These are phyloP conservation scores for Candida saitoana DNA, from an alignment of 805 yeast species.

Conservation along the genomic window DNA sequence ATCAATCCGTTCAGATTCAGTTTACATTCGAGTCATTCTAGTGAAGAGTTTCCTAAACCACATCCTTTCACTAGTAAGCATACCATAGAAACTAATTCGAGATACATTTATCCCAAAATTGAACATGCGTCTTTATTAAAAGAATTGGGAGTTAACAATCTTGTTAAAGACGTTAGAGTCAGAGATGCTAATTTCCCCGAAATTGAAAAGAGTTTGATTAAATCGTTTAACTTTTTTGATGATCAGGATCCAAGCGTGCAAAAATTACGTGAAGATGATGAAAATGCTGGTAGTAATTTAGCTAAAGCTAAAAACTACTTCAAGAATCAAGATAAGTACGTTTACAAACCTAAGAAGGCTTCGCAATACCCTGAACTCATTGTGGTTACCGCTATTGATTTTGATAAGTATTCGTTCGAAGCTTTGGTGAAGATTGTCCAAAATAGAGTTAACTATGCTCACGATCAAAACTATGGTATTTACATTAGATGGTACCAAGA, in stretches of 20 bases:
- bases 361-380: slow-evolving; percentile 59
- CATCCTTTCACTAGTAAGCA: slow-evolving; percentile 32
- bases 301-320: slow-evolving; percentile 51
- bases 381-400: slow-evolving; percentile 76
- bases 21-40: neutral
- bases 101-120: slow-evolving; percentile 67
- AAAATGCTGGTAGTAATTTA: slow-evolving; percentile 41
- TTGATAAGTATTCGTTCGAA: slow-evolving; percentile 55
- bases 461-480: slow-evolving; percentile 72
- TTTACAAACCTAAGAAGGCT: slow-evolving; percentile 34
- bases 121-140: slow-evolving; percentile 63
- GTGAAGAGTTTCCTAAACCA: slow-evolving; percentile 22
- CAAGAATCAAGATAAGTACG: slow-evolving; percentile 61
- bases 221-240: slow-evolving; percentile 42
- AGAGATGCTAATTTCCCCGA: slow-evolving; percentile 42
- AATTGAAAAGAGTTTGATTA: slow-evolving; percentile 29
- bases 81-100: slow-evolving; percentile 43
- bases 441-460: slow-evolving; percentile 86
- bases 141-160: slow-evolving; percentile 49
- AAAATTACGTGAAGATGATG: slow-evolving; percentile 42
- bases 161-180: slow-evolving; percentile 48
- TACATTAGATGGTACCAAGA: slow-evolving; percentile 86
- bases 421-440: slow-evolving; percentile 69
- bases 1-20: slow-evolving; percentile 17
- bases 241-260: slow-evolving; percentile 35